A percentile compares a stretch with the other conserved stretches of the same genome.
Conservation (phyloP, 768 basidiomycete species). For the Leccinum variicolor region DNA sequence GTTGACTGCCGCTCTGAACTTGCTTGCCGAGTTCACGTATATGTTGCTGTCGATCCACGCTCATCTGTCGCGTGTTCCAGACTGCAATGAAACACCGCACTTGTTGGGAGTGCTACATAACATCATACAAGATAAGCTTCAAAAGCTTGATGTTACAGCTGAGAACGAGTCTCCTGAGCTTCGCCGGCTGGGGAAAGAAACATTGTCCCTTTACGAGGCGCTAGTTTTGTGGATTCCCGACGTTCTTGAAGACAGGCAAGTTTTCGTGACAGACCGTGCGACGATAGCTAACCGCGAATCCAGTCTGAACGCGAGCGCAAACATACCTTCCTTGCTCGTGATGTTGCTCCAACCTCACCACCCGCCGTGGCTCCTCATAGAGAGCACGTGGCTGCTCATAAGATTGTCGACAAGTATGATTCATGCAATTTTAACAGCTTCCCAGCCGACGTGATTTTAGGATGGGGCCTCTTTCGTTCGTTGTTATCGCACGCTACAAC, state of each 20-base stretch:
- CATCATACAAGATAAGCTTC: conserved; percentile 39
- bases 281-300: not conserved
- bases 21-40: conserved; percentile 46
- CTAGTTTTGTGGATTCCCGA: conserved; percentile 48
- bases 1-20: conserved; percentile 49
- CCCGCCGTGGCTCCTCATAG: conserved; percentile 48
- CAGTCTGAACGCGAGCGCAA: conserved; percentile 40
- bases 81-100: conserved; percentile 25
- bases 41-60: conserved; percentile 47
- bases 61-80: conserved; percentile 31
- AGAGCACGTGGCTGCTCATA: conserved; percentile 47
- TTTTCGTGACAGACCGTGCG: not conserved
- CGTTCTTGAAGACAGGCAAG: conserved; percentile 38
- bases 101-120: conserved; percentile 41
- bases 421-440: not conserved
- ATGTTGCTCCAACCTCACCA: conserved; percentile 50
- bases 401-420: conserved; percentile 46
- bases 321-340: conserved; percentile 40
- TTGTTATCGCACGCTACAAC: conserved; percentile 39
- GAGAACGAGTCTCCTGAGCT: conserved; percentile 24
- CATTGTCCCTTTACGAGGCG: conserved; percentile 49
- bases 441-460: conserved; percentile 31
- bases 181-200: conserved; percentile 37
- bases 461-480: conserved; percentile 38
- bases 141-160: conserved; percentile 31